These are phyloP conservation scores for Echium plantagineum DNA, from an alignment of 257 asterid genomes.

Conservation along the genomic window DNA sequence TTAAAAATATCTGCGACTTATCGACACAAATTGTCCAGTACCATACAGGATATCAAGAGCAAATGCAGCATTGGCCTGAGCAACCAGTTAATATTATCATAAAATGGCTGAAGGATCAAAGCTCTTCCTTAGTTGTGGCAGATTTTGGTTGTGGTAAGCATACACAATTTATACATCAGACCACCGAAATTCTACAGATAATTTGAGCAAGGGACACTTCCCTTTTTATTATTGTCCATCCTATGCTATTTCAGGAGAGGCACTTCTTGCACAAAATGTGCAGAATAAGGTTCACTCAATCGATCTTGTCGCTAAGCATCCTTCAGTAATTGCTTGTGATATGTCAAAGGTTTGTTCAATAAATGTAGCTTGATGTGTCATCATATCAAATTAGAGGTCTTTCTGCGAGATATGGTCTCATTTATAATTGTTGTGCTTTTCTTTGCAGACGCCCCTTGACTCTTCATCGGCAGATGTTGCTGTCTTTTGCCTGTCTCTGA, in stretches of 20 bases:
- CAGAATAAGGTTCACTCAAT: slow-evolving; percentile 77
- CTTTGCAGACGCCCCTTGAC: slow-evolving; percentile 68
- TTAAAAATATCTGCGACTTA: background rate
- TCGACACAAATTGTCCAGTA: slow-evolving; percentile 47
- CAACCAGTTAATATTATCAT: slow-evolving; percentile 68
- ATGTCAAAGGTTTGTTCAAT: slow-evolving; percentile 63
- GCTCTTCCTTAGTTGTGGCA: slow-evolving; percentile 61
- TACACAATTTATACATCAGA: slow-evolving; percentile 6
- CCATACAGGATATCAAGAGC: slow-evolving; percentile 94
- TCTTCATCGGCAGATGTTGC: slow-evolving; percentile 69
- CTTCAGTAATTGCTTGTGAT: slow-evolving; percentile 85
- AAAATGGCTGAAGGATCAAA: slow-evolving; percentile 59
- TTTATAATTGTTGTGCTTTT: slow-evolving; percentile 8
- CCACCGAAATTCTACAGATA: background rate
- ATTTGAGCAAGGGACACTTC: background rate
- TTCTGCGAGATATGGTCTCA: background rate
- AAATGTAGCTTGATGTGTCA: background rate
- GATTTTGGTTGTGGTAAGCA: slow-evolving; percentile 95
- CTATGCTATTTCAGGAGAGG: slow-evolving; percentile 57
- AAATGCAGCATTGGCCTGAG: slow-evolving; percentile 88
- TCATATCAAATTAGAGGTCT: background rate
- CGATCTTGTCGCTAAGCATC: slow-evolving; percentile 75
- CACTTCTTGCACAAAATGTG: slow-evolving; percentile 67
- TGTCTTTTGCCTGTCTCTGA: slow-evolving; percentile 89
- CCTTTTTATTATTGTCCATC: background rate